phyloP scores from a whole-genome alignment of 2,329 filamentous ascomycete genomes.

The Pochonia chlamydosporia region DNA sequence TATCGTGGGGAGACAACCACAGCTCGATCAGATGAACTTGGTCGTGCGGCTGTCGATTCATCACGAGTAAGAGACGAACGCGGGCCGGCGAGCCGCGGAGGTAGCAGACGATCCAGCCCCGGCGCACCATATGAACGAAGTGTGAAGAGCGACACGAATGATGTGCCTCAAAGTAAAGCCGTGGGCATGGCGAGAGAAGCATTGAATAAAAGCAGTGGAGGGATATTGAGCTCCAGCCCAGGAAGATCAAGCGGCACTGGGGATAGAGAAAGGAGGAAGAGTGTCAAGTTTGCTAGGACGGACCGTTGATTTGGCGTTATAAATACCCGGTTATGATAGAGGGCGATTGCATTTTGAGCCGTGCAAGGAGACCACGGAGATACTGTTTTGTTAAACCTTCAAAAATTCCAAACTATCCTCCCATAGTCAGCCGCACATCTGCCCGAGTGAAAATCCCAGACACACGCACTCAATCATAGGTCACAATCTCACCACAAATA shows the following conservation, averaged over 20 bases:
- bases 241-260: slow-evolving; percentile 27
- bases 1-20: slow-evolving; percentile 45
- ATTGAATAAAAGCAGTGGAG: slow-evolving; percentile 28
- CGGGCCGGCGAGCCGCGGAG: slow-evolving; percentile 12
- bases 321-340: too few species aligned
- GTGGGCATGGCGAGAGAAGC: slow-evolving; percentile 55
- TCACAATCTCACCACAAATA: too few species aligned
- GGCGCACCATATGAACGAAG: slow-evolving; percentile 10
- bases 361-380: too few species aligned
- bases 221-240: slow-evolving; percentile 46
- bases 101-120: slow-evolving; percentile 19
- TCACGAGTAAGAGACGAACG: slow-evolving; percentile 20
- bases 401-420: too few species aligned
- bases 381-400: too few species aligned
- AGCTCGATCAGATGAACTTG: slow-evolving; percentile 45
- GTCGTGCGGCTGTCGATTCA: slow-evolving; percentile 39
- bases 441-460: too few species aligned
- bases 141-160: slow-evolving; percentile 41
- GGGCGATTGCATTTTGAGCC: too few species aligned
- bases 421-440: too few species aligned
- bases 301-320: not conserved
- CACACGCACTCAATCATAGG: too few species aligned
- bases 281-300: slow-evolving; percentile 54
- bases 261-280: slow-evolving; percentile 54
- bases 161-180: slow-evolving; percentile 53